Conservation (phyloP, 352 stramenopile species). For the Phytophthora crassamura region DNA sequence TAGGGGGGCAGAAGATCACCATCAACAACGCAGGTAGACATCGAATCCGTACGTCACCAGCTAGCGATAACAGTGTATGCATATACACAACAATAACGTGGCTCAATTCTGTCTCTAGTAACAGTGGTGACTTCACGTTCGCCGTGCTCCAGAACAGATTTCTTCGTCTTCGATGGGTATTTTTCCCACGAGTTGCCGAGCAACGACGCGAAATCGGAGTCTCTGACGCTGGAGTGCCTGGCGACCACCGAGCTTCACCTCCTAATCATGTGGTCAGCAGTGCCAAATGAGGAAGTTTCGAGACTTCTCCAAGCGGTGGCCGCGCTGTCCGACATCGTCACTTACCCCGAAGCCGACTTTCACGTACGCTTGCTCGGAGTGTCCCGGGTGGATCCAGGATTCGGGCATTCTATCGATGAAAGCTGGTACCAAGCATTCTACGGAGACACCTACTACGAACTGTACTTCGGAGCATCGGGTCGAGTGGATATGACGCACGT, state of each 20-base stretch:
- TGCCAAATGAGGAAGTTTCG: slow-evolving; percentile 12
- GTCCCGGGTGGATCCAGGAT: slow-evolving; percentile 20
- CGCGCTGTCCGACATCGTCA: slow-evolving; percentile 29
- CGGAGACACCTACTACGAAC: slow-evolving; percentile 25
- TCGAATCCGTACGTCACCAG: slow-evolving; percentile 34
- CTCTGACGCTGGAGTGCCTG: slow-evolving; percentile 5
- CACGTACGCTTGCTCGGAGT: slow-evolving; percentile 20
- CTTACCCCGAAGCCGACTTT: slow-evolving; percentile 31
- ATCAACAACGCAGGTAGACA: slow-evolving; percentile 33
- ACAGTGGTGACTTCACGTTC: slow-evolving; percentile 8
- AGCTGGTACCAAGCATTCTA: slow-evolving; percentile 39
- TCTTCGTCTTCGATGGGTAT: slow-evolving; percentile 41
- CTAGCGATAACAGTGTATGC: background rate
- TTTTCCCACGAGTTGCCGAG: background rate
- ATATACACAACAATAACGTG: background rate
- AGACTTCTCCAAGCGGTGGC: slow-evolving; percentile 18
- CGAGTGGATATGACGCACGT: slow-evolving; percentile 35
- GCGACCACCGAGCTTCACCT: slow-evolving; percentile 27
- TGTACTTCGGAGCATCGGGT: slow-evolving; percentile 26
- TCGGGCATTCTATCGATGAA: slow-evolving; percentile 21
- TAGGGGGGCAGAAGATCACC: slow-evolving; percentile 30
- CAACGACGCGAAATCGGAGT: background rate
- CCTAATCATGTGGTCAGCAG: slow-evolving; percentile 34
- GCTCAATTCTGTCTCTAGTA: slow-evolving; percentile 11
- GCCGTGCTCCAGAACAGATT: slow-evolving; percentile 35